Percentiles rank a stretch among this genome's conserved stretches.
These are phyloP conservation scores for Hypholoma fasciculare DNA, from an alignment of 768 basidiomycete species.

Conservation along the genomic window DNA sequence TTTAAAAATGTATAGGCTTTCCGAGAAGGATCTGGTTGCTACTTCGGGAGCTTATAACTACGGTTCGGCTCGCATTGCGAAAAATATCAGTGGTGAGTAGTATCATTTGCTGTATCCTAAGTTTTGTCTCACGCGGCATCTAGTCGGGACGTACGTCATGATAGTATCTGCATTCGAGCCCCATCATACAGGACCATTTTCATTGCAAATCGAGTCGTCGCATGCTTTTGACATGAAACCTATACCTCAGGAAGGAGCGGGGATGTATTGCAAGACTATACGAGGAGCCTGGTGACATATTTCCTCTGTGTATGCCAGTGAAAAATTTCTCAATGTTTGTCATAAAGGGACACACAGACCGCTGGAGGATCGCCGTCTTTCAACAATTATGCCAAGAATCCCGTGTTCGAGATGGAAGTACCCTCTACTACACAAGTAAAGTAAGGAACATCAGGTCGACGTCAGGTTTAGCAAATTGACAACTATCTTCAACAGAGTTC, in stretches of 20 bases:
- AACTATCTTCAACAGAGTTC: conserved; percentile 49
- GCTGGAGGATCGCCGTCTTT: conserved; percentile 74
- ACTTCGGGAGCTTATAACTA: conserved; percentile 84
- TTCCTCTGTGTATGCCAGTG: neutral
- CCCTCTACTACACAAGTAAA: conserved; percentile 53
- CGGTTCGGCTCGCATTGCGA: conserved; percentile 61
- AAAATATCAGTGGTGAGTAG: conserved; percentile 52
- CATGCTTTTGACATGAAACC: conserved; percentile 57
- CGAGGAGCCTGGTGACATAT: conserved; percentile 69
- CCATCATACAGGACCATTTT: conserved; percentile 62
- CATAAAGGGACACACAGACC: conserved; percentile 49
- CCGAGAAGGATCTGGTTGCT: conserved; percentile 66
- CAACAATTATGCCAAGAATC: conserved; percentile 66
- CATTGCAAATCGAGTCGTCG: conserved; percentile 63
- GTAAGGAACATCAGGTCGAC: conserved; percentile 34
- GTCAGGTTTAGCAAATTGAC: neutral
- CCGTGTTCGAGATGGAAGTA: conserved; percentile 62
- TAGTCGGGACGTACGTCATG: conserved; percentile 81
- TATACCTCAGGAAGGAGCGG: conserved; percentile 87
- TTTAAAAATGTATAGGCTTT: conserved; percentile 36
- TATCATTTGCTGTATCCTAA: neutral
- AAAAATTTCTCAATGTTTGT: neutral
- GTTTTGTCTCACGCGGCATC: neutral
- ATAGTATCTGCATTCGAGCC: conserved; percentile 88
- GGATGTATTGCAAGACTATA: conserved; percentile 75